Evolutionary conservation across 306 rosid genomes (phyloP).

Genomic region (Datisca glomerata): DNA sequence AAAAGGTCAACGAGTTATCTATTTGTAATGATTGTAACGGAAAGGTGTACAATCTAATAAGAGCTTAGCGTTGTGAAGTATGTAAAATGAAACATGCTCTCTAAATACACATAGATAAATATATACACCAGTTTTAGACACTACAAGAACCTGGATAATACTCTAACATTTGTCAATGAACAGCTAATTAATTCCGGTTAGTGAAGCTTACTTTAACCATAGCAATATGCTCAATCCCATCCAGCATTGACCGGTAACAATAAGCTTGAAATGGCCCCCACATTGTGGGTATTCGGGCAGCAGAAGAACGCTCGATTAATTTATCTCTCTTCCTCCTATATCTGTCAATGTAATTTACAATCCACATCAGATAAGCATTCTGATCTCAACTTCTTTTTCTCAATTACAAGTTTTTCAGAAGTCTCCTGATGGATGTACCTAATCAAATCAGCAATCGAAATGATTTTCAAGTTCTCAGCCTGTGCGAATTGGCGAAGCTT

Average conservation of each 20-base stretch:
- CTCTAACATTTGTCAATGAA: no score
- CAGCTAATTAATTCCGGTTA: neutral
- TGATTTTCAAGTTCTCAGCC: conserved; percentile 63
- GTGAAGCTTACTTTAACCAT: conserved; percentile 75
- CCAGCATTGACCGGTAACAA: conserved; percentile 71
- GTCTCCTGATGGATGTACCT: conserved; percentile 60
- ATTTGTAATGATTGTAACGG: no score
- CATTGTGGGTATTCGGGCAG: conserved; percentile 82
- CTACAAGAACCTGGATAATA: no score
- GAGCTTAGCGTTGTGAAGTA: no score
- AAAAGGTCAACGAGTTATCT: no score
- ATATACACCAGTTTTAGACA: no score
- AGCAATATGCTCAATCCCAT: conserved; percentile 93
- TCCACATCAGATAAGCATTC: neutral
- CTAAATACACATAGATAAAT: no score
- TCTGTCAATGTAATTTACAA: conserved; percentile 29
- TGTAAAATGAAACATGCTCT: no score
- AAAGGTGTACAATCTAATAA: no score
- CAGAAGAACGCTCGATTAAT: conserved; percentile 45
- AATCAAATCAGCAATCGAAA: conserved; percentile 86
- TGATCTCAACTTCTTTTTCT: neutral
- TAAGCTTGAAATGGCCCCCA: conserved; percentile 89
- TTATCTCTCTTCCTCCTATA: conserved; percentile 87
- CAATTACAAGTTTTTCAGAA: neutral
- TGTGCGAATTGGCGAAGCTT: conserved; percentile 70